Evolutionary conservation across 495 filamentous ascomycete species (phyloP).

Genomic region (Hypomontagnella monticulosa): DNA sequence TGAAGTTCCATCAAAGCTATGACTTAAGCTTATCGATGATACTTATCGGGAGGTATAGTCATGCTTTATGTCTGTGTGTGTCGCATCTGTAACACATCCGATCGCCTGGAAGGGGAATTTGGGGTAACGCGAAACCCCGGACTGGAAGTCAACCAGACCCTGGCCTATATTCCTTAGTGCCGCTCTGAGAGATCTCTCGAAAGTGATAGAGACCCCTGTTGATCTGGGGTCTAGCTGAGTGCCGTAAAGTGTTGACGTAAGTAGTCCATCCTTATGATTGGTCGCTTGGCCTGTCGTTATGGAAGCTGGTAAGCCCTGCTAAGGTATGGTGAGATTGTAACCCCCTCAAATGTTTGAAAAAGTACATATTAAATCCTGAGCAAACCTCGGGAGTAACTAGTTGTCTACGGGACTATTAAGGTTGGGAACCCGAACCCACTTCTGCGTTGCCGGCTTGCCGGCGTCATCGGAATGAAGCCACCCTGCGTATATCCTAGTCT

Average conservation of each 20-base stretch:
- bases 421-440: constrained; percentile 40
- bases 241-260: constrained; percentile 3
- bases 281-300: neutral
- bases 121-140: constrained; percentile 29
- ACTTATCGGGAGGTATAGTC: constrained; percentile 7
- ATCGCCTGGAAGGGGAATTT: constrained; percentile 29
- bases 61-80: constrained; percentile 31
- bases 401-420: constrained; percentile 12
- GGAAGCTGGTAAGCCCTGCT: neutral
- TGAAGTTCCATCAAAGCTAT: constrained; percentile 19
- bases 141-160: constrained; percentile 2
- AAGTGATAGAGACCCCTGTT: constrained; percentile 28
- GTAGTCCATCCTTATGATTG: constrained; percentile 21
- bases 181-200: constrained; percentile 26
- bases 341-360: constrained; percentile 6
- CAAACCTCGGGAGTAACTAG: neutral
- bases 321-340: constrained; percentile 1
- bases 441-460: constrained; percentile 26
- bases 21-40: constrained; percentile 9
- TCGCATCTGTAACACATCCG: constrained; percentile 43
- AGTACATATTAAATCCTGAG: neutral
- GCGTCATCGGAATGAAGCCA: constrained; percentile 3
- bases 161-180: constrained; percentile 20
- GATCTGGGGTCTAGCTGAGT: constrained; percentile 11
- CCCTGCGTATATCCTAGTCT: constrained; percentile 25